phyloP scores from a whole-genome alignment of 2,329 filamentous ascomycete genomes.

The Ophiognomonia clavigignenti-juglandacearum region DNA sequence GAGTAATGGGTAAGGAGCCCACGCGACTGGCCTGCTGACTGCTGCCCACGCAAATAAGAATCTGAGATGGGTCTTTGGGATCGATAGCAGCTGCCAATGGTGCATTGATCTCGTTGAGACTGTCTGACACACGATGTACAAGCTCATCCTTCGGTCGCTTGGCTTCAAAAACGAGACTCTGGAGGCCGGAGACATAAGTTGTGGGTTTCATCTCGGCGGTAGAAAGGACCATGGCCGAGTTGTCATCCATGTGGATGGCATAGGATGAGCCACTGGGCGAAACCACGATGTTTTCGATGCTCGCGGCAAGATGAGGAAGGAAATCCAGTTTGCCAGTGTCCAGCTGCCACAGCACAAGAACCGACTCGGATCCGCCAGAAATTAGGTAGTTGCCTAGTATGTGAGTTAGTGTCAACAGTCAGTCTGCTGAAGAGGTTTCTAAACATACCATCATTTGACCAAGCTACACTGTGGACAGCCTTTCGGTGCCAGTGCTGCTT shows the following conservation, averaged over 20 bases:
- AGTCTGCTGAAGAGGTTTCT: background rate
- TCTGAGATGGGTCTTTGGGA: slow-evolving; percentile 55
- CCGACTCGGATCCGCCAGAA: slow-evolving; percentile 86
- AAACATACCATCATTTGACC: slow-evolving; percentile 78
- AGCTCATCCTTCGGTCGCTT: slow-evolving; percentile 46
- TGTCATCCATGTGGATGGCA: slow-evolving; percentile 80
- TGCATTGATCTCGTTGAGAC: slow-evolving; percentile 37
- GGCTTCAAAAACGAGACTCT: slow-evolving; percentile 53
- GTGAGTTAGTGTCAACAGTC: slow-evolving; percentile 26
- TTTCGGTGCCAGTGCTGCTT: slow-evolving; percentile 87
- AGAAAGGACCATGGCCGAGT: slow-evolving; percentile 85
- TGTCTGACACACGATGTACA: slow-evolving; percentile 47
- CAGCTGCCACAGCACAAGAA: slow-evolving; percentile 88
- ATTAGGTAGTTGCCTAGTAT: slow-evolving; percentile 79
- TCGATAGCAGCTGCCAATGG: slow-evolving; percentile 58
- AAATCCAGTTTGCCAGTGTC: slow-evolving; percentile 79
- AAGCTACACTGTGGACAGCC: slow-evolving; percentile 78
- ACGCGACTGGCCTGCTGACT: slow-evolving; percentile 53
- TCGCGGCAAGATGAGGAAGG: slow-evolving; percentile 83
- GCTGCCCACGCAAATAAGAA: slow-evolving; percentile 65
- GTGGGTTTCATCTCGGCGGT: slow-evolving; percentile 84
- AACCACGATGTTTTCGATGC: slow-evolving; percentile 78
- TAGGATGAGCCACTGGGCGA: slow-evolving; percentile 78
- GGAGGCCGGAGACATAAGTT: slow-evolving; percentile 78
- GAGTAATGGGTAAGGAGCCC: slow-evolving; percentile 44